Percentiles rank a stretch among this genome's conserved stretches.
Conservation (phyloP, 495 filamentous ascomycete species). For the Penicillium fimorum region DNA sequence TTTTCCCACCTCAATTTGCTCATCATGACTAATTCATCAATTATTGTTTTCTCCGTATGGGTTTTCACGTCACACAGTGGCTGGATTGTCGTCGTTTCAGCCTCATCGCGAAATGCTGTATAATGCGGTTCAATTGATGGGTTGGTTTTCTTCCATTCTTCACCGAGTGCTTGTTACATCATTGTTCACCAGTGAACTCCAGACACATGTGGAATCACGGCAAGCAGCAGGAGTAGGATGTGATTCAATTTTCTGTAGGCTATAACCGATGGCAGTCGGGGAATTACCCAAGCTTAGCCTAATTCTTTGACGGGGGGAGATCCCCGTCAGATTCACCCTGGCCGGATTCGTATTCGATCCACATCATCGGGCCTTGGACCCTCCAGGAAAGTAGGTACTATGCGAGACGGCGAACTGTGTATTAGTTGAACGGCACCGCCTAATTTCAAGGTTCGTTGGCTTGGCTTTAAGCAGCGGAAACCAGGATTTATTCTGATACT, state of each 20-base stretch:
- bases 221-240: not conserved
- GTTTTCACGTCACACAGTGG: not conserved
- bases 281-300: constrained; percentile 5
- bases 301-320: not conserved
- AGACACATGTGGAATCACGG: not conserved
- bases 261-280: constrained; percentile 16
- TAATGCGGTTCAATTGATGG: not conserved
- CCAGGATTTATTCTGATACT: constrained; percentile 21
- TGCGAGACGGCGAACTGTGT: constrained; percentile 21
- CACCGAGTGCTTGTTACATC: constrained; percentile 11
- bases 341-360: constrained; percentile 23
- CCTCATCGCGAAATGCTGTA: not conserved
- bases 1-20: not conserved
- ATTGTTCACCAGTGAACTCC: not conserved
- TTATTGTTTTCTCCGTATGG: constrained; percentile 4
- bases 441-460: constrained; percentile 26
- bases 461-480: constrained; percentile 20
- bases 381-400: constrained; percentile 23
- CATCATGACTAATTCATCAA: not conserved
- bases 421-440: constrained; percentile 26
- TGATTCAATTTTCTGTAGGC: constrained; percentile 12
- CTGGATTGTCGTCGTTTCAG: not conserved
- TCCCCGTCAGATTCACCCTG: constrained; percentile 13
- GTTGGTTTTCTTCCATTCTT: not conserved
- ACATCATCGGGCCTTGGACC: constrained; percentile 30